phyloP scores from a whole-genome alignment of 2,329 filamentous ascomycete genomes.

The Paraconiothyrium sp. region DNA sequence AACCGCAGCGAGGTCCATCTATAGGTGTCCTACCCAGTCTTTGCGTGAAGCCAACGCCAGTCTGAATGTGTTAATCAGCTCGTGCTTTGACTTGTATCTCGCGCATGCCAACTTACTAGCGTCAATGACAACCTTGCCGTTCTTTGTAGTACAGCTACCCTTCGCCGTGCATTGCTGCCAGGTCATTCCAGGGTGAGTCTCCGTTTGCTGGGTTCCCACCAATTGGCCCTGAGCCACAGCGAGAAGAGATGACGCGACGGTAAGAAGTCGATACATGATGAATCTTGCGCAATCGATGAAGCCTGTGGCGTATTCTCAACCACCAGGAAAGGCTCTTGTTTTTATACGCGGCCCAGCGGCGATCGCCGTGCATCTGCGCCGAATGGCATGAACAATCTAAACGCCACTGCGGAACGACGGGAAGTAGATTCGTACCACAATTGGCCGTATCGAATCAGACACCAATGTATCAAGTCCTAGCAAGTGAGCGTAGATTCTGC shows the following conservation, averaged over 20 bases:
- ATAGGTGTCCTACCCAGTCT: slow-evolving; percentile 20
- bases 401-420: slow-evolving; percentile 20
- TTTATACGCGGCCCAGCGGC: slow-evolving; percentile 23
- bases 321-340: background rate
- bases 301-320: slow-evolving; percentile 10
- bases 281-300: slow-evolving; percentile 8
- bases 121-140: slow-evolving; percentile 64
- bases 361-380: background rate
- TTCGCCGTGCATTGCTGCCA: slow-evolving; percentile 63
- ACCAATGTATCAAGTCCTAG: background rate
- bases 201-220: slow-evolving; percentile 59
- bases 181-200: slow-evolving; percentile 63
- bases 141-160: slow-evolving; percentile 62
- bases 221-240: slow-evolving; percentile 60
- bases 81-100: background rate
- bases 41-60: slow-evolving; percentile 66
- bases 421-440: slow-evolving; percentile 4
- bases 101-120: slow-evolving; percentile 42
- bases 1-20: background rate
- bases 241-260: slow-evolving; percentile 56
- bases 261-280: slow-evolving; percentile 46
- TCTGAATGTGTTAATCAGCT: slow-evolving; percentile 31
- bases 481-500: slow-evolving; percentile 6
- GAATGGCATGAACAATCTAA: background rate
- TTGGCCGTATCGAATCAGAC: slow-evolving; percentile 1